These are phyloP conservation scores for Lentinula edodes DNA, from an alignment of 768 basidiomycete species.

Conservation along the genomic window DNA sequence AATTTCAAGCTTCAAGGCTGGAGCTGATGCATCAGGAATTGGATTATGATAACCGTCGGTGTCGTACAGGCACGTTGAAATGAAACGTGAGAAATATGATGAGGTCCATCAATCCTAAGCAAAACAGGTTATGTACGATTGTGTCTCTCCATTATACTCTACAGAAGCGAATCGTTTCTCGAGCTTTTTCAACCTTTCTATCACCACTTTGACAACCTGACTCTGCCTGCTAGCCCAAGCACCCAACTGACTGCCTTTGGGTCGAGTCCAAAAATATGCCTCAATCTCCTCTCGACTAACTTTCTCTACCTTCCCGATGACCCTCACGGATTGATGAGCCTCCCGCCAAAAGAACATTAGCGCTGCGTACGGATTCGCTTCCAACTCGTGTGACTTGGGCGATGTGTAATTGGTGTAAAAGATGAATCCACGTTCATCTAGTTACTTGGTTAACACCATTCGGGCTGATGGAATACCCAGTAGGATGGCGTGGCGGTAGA, in stretches of 20 bases:
- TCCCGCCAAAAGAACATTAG: conserved; percentile 92
- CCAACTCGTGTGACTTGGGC: conserved; percentile 82
- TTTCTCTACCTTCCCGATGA: conserved; percentile 83
- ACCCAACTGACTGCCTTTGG: conserved; percentile 78
- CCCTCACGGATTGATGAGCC: conserved; percentile 72
- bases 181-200: conserved; percentile 51
- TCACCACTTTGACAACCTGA: conserved; percentile 61
- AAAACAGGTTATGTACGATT: conserved; percentile 50
- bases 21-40: too few relatives aligned
- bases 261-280: conserved; percentile 79
- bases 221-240: conserved; percentile 96
- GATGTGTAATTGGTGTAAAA: conserved; percentile 98
- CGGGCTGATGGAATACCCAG: conserved; percentile 87
- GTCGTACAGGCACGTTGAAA: too few relatives aligned
- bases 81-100: too few relatives aligned
- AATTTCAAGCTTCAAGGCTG: too few relatives aligned
- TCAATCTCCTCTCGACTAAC: conserved; percentile 66
- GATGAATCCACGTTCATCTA: conserved; percentile 85
- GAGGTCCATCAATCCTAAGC: too few relatives aligned
- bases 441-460: conserved; percentile 87
- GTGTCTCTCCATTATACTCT: conserved; percentile 21
- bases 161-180: conserved; percentile 50
- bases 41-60: too few relatives aligned
- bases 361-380: conserved; percentile 71
- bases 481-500: conserved; percentile 61